Conservation (phyloP, 2,329 filamentous ascomycete species). For the Helotiales sp. region DNA sequence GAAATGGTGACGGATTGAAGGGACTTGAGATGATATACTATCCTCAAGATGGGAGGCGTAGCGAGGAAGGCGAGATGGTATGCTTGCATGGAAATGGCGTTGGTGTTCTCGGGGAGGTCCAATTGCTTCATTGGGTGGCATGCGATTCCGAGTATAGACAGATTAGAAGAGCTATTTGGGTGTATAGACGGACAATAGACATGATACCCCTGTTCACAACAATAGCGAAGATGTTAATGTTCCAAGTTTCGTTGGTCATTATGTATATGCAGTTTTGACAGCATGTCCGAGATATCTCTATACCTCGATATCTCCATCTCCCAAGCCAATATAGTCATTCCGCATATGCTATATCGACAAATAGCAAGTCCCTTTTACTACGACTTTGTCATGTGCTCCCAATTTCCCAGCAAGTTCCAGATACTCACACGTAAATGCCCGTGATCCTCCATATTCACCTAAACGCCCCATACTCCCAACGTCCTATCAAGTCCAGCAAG, state of each 20-base stretch:
- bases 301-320: too few relatives aligned
- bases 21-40: too few relatives aligned
- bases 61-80: neutral
- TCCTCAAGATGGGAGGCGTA: neutral
- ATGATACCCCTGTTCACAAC: constrained; percentile 13
- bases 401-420: neutral
- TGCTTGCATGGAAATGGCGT: neutral
- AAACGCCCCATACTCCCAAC: neutral
- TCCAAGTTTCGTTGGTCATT: neutral
- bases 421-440: too few relatives aligned
- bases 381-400: too few relatives aligned
- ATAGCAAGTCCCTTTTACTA: too few relatives aligned
- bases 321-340: neutral
- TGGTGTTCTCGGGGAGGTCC: neutral
- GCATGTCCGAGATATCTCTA: too few relatives aligned
- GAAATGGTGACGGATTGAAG: neutral
- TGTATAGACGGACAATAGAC: neutral
- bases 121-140: neutral
- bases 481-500: neutral
- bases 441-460: too few relatives aligned
- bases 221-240: neutral
- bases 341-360: neutral
- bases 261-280: neutral
- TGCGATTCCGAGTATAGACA: neutral
- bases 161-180: neutral